Evolutionary conservation across 441 rosid genomes (phyloP).

Genomic region (Euphorbia celastroides): DNA sequence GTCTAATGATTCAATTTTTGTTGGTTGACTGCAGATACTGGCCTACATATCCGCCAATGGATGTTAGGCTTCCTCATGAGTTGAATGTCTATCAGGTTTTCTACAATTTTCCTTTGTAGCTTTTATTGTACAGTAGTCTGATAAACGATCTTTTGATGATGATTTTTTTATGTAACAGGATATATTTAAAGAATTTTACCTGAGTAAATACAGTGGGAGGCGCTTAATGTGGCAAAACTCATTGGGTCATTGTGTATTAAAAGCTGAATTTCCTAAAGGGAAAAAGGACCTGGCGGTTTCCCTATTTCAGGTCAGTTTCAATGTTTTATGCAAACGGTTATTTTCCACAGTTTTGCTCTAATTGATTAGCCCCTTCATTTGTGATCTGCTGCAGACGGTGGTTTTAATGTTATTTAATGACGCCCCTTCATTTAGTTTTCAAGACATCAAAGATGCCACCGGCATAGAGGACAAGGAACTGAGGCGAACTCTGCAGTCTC

Average conservation of each 20-base stretch:
- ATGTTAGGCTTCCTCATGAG: conserved; percentile 97
- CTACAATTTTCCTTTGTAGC: conserved; percentile 14
- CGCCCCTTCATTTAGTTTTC: conserved; percentile 84
- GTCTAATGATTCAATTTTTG: conserved; percentile 11
- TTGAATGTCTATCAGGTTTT: conserved; percentile 95
- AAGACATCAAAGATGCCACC: conserved; percentile 95
- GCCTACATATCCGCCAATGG: conserved; percentile 99
- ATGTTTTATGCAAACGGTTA: not conserved
- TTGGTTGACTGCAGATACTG: conserved; percentile 66
- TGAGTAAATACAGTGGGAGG: conserved; percentile 95
- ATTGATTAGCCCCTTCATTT: conserved; percentile 16
- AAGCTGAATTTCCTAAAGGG: conserved; percentile 86
- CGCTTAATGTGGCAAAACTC: conserved; percentile 99
- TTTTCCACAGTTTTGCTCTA: conserved; percentile 15
- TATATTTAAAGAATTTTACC: conserved; percentile 94
- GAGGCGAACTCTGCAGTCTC: conserved; percentile 94
- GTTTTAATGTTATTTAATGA: conserved; percentile 98
- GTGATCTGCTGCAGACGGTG: conserved; percentile 57
- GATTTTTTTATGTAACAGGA: conserved; percentile 46
- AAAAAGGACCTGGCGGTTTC: conserved; percentile 98
- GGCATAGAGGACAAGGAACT: conserved; percentile 95
- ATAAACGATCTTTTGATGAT: not conserved
- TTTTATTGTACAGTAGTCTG: not conserved
- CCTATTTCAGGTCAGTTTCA: conserved; percentile 76
- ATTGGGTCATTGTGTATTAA: conserved; percentile 91